These are phyloP conservation scores for Xerocomus amazonicus DNA, from an alignment of 1,284 basidiomycete species.

Conservation along the genomic window DNA sequence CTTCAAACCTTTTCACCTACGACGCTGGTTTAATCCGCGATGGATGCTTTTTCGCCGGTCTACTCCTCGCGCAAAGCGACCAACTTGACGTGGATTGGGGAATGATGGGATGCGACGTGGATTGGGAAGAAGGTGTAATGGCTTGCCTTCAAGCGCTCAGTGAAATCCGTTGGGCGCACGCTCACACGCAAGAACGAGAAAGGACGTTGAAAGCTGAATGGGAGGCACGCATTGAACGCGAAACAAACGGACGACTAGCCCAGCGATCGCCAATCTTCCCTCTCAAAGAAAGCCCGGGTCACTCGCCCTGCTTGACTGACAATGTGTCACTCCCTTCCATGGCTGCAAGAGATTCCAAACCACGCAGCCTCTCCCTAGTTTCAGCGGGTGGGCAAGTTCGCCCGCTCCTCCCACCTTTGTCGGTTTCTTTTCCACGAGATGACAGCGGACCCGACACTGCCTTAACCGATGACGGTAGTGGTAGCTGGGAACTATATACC, in stretches of 20 bases:
- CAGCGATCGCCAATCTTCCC: slow-evolving; percentile 28
- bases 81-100: slow-evolving; percentile 42
- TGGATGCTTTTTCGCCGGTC: slow-evolving; percentile 76
- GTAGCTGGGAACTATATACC: slow-evolving; percentile 55
- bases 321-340: slow-evolving; percentile 16
- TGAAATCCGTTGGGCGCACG: slow-evolving; percentile 79
- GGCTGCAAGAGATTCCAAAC: slow-evolving; percentile 6
- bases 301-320: slow-evolving; percentile 28
- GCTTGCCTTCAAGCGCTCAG: slow-evolving; percentile 69
- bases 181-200: slow-evolving; percentile 67
- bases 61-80: slow-evolving; percentile 57
- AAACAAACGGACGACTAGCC: slow-evolving; percentile 14
- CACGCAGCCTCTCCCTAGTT: slow-evolving; percentile 26
- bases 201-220: slow-evolving; percentile 60
- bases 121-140: slow-evolving; percentile 64
- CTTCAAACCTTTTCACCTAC: slow-evolving; percentile 65
- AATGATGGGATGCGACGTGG: slow-evolving; percentile 40
- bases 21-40: slow-evolving; percentile 80
- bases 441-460: slow-evolving; percentile 50
- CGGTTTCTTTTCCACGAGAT: slow-evolving; percentile 25
- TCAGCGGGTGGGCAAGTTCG: slow-evolving; percentile 33
- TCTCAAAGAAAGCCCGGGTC: slow-evolving; percentile 30
- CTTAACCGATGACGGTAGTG: slow-evolving; percentile 44
- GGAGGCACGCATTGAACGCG: slow-evolving; percentile 43
- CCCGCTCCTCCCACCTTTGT: slow-evolving; percentile 28